Evolutionary conservation across 164 flowering plant species (phyloP).

Genomic region (Nymphaea thermarum): DNA sequence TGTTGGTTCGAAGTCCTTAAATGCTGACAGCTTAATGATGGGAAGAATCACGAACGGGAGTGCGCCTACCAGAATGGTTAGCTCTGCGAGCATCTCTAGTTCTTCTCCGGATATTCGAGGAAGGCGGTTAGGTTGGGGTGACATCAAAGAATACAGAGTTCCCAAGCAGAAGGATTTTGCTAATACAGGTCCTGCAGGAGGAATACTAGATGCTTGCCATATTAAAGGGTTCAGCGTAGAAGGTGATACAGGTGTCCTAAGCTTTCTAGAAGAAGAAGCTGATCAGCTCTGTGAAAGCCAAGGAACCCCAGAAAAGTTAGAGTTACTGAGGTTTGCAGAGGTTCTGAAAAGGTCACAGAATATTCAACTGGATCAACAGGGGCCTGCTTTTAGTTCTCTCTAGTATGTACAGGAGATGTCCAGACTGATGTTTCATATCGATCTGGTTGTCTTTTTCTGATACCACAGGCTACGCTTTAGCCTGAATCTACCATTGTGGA

Average conservation of each 20-base stretch:
- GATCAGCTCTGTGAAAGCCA: background rate
- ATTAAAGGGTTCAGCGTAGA: background rate
- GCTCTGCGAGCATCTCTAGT: background rate
- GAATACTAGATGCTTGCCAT: background rate
- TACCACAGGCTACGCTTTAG: no score
- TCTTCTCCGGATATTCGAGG: background rate
- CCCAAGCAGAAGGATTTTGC: background rate
- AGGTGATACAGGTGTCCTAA: no score
- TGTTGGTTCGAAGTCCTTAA: background rate
- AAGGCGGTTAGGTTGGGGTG: background rate
- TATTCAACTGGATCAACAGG: background rate
- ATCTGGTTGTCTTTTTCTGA: no score
- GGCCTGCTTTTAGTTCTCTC: background rate
- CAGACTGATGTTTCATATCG: no score
- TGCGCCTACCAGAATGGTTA: no score
- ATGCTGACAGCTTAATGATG: background rate
- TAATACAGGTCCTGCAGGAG: background rate
- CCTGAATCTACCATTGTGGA: no score
- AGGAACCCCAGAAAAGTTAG: slow-evolving; percentile 21
- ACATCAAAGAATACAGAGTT: background rate
- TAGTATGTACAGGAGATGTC: background rate
- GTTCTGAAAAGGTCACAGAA: slow-evolving; percentile 31
- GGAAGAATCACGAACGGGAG: no score
- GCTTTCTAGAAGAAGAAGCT: background rate
- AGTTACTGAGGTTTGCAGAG: slow-evolving; percentile 53